Evolutionary conservation across 257 asterid genomes (phyloP).

Genomic region (Primulina tabacum): DNA sequence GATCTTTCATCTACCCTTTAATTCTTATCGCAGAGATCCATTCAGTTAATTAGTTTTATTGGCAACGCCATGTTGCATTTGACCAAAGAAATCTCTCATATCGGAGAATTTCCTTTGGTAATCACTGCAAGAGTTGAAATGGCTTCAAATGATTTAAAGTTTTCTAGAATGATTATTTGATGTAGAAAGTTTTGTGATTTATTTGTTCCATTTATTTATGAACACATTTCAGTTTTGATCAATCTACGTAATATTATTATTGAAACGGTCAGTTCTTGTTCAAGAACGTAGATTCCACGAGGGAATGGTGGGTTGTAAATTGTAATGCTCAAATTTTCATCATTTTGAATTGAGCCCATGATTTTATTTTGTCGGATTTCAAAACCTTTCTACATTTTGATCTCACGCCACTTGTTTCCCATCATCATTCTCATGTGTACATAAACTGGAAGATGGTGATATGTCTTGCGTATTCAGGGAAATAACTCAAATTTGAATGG

Average conservation of each 20-base stretch:
- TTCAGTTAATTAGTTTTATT: no score
- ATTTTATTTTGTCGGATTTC: neutral
- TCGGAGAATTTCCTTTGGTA: no score
- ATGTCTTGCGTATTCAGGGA: constrained; percentile 68
- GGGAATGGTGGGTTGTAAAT: neutral
- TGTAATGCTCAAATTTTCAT: neutral
- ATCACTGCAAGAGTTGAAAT: no score
- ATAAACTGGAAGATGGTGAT: constrained; percentile 56
- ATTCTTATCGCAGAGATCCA: no score
- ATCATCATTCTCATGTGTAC: constrained; percentile 53
- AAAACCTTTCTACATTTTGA: neutral
- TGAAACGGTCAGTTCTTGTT: neutral
- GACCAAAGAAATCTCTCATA: no score
- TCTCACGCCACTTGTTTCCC: constrained; percentile 12
- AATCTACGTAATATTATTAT: no score
- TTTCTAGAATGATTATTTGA: no score
- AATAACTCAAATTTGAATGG: constrained; percentile 83
- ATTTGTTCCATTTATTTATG: neutral
- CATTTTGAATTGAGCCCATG: constrained; percentile 2
- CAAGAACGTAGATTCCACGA: neutral
- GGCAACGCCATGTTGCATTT: no score
- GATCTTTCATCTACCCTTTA: neutral
- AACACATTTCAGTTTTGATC: no score
- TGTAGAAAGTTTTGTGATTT: no score
- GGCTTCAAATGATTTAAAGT: no score